These are phyloP conservation scores for Dittrichia graveolens DNA, from an alignment of 129 eudicot genomes.

Conservation along the genomic window DNA sequence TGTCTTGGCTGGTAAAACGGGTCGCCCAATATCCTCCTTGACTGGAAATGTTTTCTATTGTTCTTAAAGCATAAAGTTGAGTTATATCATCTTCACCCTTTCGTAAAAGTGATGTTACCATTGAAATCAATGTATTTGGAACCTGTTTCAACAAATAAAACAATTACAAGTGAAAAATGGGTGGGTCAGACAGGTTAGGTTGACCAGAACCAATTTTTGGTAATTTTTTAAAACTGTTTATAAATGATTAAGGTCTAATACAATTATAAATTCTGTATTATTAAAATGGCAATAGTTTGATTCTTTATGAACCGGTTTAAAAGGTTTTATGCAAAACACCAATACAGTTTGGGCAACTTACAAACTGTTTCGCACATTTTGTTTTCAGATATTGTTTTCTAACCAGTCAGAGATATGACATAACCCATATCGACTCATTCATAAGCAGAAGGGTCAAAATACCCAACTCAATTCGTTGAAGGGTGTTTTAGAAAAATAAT, in stretches of 20 bases:
- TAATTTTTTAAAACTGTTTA: neutral
- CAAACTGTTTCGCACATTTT: neutral
- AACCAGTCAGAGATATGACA: neutral
- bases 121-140: conserved; percentile 67
- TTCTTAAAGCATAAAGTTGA: conserved; percentile 89
- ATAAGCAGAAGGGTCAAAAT: neutral
- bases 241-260: neutral
- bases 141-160: conserved; percentile 51
- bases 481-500: too few relatives aligned
- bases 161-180: conserved; percentile 4
- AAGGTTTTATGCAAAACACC: neutral
- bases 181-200: neutral
- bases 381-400: neutral
- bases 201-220: neutral
- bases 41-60: conserved; percentile 90
- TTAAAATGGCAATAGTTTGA: neutral
- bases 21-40: conserved; percentile 95
- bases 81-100: conserved; percentile 94
- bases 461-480: too few relatives aligned
- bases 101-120: conserved; percentile 74
- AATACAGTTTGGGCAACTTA: neutral
- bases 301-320: neutral
- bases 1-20: conserved; percentile 85
- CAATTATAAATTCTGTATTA: neutral
- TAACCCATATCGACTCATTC: neutral